Evolutionary conservation across 2,329 filamentous ascomycete species (phyloP).

Genomic region (Beauveria scarabaeidicola): DNA sequence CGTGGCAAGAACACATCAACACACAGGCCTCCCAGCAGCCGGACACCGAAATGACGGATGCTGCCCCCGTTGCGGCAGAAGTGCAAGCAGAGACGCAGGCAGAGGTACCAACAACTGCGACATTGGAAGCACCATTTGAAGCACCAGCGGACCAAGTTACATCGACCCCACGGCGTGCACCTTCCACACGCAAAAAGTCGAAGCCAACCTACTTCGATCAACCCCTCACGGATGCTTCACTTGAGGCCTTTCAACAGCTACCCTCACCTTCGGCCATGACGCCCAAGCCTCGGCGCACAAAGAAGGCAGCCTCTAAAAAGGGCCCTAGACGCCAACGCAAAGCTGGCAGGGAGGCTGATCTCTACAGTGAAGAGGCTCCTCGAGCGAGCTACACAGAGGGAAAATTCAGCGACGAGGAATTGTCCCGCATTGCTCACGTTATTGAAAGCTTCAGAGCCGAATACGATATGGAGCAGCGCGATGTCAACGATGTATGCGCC

Average conservation of each 20-base stretch:
- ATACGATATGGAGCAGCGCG: conserved; percentile 31
- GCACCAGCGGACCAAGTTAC: not conserved
- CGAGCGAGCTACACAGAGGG: conserved; percentile 26
- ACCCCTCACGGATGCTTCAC: conserved; percentile 16
- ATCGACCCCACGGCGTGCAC: conserved; percentile 19
- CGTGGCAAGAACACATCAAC: conserved; percentile 27
- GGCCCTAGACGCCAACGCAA: not conserved
- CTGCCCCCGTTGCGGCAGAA: conserved; percentile 10
- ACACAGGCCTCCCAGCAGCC: conserved; percentile 15
- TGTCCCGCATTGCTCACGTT: conserved; percentile 30
- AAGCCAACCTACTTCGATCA: conserved; percentile 39
- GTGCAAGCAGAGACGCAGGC: conserved; percentile 11
- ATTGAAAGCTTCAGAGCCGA: conserved; percentile 38
- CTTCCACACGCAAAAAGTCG: conserved; percentile 36
- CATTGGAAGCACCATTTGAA: not conserved
- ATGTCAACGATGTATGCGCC: conserved; percentile 37
- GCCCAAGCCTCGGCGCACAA: conserved; percentile 1
- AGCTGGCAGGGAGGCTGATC: conserved; percentile 13
- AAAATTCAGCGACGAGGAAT: conserved; percentile 35
- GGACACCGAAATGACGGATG: conserved; percentile 13
- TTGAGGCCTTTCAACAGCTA: conserved; percentile 17
- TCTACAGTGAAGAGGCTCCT: conserved; percentile 17
- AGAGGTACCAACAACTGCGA: conserved; percentile 2
- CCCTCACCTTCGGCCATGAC: conserved; percentile 25
- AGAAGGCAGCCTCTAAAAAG: conserved; percentile 7